Percentiles rank a stretch among this genome's conserved stretches.
phyloP scores from a whole-genome alignment of 495 filamentous ascomycete genomes.

The Xylaria palmicola region DNA sequence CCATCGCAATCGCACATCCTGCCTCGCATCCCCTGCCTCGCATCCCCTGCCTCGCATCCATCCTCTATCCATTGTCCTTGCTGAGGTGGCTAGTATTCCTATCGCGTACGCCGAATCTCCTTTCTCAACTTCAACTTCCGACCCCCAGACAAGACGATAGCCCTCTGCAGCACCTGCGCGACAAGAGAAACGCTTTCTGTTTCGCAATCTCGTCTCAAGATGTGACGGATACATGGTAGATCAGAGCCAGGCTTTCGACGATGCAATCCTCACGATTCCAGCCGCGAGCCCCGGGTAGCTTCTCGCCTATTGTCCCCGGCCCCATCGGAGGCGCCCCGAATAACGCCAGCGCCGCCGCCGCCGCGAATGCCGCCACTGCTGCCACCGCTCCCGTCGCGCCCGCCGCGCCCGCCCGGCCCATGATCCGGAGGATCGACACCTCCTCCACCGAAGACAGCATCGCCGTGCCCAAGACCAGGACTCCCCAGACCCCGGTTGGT shows the following conservation, averaged over 20 bases:
- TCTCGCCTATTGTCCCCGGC: slow-evolving; percentile 46
- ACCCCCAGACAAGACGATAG: no score
- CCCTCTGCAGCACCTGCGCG: no score
- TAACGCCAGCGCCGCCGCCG: slow-evolving; percentile 18
- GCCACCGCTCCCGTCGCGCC: slow-evolving; percentile 22
- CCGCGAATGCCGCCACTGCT: slow-evolving; percentile 29
- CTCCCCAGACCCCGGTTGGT: slow-evolving; percentile 29
- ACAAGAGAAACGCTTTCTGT: neutral
- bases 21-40: no score
- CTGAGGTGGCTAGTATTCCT: no score
- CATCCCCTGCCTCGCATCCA: no score
- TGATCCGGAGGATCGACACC: slow-evolving; percentile 44
- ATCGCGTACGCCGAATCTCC: no score
- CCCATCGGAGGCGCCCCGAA: slow-evolving; percentile 20
- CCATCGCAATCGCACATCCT: no score
- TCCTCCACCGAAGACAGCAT: slow-evolving; percentile 42
- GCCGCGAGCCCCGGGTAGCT: slow-evolving; percentile 53
- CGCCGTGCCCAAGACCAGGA: slow-evolving; percentile 29
- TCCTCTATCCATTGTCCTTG: no score
- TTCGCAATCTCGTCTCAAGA: neutral
- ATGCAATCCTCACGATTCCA: slow-evolving; percentile 52
- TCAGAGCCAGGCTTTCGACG: slow-evolving; percentile 10
- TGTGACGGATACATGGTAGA: neutral
- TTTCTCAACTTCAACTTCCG: no score
- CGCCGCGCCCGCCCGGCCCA: slow-evolving; percentile 36